Conservation (phyloP, 208 protist genomes). For the Leishmania major region DNA sequence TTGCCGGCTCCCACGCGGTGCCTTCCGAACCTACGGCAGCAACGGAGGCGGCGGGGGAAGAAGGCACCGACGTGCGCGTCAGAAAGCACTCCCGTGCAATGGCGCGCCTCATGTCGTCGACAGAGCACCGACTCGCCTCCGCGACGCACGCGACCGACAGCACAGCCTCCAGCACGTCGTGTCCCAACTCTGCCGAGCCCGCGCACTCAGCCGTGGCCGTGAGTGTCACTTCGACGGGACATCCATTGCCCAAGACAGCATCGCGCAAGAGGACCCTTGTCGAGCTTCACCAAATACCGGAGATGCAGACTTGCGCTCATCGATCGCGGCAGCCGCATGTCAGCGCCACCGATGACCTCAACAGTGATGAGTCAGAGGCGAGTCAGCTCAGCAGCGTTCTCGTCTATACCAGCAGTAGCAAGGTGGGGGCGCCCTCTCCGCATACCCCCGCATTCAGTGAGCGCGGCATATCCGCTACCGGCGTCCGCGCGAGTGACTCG, state of each 20-base stretch:
- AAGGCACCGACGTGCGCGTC: neutral
- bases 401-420: neutral
- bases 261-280: neutral
- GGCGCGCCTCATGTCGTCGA: neutral
- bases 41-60: neutral
- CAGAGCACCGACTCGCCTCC: neutral
- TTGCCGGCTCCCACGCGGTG: neutral
- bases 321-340: neutral
- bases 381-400: conserved; percentile 6
- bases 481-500: neutral
- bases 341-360: neutral
- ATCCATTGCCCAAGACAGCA: neutral
- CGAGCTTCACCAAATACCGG: neutral
- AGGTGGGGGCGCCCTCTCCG: neutral
- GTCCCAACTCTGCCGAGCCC: neutral
- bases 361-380: neutral
- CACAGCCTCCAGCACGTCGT: neutral
- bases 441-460: neutral
- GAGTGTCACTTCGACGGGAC: neutral
- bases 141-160: neutral
- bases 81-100: neutral
- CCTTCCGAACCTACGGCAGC: neutral
- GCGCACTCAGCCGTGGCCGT: neutral
- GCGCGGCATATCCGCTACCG: neutral
- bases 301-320: neutral